Percentiles rank a stretch among this genome's conserved stretches.
Conservation (phyloP, 805 yeast genomes). For the Wickerhamomyces subpelliculosus region DNA sequence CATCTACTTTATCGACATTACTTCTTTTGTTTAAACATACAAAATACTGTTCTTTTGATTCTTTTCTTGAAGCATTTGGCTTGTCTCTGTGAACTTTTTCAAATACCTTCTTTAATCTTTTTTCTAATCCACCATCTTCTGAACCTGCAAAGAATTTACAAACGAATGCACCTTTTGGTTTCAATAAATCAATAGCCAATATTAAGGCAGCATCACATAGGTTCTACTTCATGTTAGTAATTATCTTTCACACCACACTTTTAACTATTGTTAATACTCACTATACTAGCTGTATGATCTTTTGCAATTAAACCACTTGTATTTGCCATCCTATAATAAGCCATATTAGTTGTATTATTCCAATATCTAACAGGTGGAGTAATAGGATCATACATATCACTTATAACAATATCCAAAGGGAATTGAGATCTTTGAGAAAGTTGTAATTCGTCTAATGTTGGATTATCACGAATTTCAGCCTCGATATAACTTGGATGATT, state of each 20-base stretch:
- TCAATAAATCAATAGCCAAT: conserved; percentile 64
- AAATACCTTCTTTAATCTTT: conserved; percentile 52
- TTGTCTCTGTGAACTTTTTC: conserved; percentile 59
- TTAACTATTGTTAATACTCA: conserved; percentile 28
- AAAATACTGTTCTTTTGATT: conserved; percentile 79
- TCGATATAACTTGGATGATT: conserved; percentile 23
- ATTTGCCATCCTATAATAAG: conserved; percentile 88
- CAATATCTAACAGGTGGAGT: conserved; percentile 44
- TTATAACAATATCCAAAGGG: conserved; percentile 60
- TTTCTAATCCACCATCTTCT: conserved; percentile 63
- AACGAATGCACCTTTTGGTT: conserved; percentile 63
- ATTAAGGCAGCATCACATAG: conserved; percentile 87
- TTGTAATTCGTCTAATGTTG: conserved; percentile 7
- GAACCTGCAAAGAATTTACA: conserved; percentile 83
- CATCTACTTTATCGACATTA: conserved; percentile 34
- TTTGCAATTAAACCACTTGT: conserved; percentile 75
- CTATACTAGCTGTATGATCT: conserved; percentile 81
- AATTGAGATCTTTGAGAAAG: conserved; percentile 3
- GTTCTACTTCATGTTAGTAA: conserved; percentile 35
- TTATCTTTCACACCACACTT: no score
- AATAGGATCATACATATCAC: conserved; percentile 78
- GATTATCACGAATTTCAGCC: conserved; percentile 18
- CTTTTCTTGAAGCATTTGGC: conserved; percentile 74
- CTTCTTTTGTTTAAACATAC: conserved; percentile 51
- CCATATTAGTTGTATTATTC: conserved; percentile 65